phyloP scores from a whole-genome alignment of 2,329 filamentous ascomycete species.

The Fusarium xyrophilum region DNA sequence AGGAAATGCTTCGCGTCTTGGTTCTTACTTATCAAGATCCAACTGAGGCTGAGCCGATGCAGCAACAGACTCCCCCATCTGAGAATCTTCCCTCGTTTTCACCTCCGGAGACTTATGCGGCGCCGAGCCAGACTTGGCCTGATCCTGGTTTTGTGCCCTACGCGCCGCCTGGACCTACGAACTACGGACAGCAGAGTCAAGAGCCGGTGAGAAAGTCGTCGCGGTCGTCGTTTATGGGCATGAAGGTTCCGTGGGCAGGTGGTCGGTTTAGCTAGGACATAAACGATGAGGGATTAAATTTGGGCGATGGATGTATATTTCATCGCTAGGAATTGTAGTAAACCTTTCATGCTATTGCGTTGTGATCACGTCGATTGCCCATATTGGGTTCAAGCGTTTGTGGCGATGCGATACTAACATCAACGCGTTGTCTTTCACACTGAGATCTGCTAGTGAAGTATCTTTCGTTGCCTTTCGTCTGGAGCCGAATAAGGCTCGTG shows the following conservation, averaged over 20 bases:
- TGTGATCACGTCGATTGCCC: neutral
- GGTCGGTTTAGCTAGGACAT: neutral
- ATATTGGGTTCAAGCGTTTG: neutral
- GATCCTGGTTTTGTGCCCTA: slow-evolving; percentile 6
- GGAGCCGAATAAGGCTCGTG: no score
- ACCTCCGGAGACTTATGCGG: neutral
- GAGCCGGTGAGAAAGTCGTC: slow-evolving; percentile 5
- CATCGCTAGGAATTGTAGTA: no score
- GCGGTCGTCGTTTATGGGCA: slow-evolving; percentile 21
- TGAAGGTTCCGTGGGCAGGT: slow-evolving; percentile 28
- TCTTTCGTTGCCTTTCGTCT: neutral
- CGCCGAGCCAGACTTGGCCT: neutral
- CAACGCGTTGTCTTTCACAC: fast-evolving
- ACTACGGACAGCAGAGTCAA: neutral
- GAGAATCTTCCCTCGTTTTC: neutral
- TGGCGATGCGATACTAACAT: neutral
- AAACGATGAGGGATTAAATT: neutral
- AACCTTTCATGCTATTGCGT: neutral
- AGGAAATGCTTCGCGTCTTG: slow-evolving; percentile 51
- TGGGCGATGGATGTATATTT: neutral
- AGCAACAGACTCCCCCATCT: neutral
- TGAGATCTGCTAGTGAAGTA: neutral
- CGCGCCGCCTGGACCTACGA: neutral
- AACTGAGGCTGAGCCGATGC: slow-evolving; percentile 43
- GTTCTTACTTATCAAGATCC: slow-evolving; percentile 53